phyloP scores from a whole-genome alignment of 306 rosid genomes.

The Crataegus laevigata region DNA sequence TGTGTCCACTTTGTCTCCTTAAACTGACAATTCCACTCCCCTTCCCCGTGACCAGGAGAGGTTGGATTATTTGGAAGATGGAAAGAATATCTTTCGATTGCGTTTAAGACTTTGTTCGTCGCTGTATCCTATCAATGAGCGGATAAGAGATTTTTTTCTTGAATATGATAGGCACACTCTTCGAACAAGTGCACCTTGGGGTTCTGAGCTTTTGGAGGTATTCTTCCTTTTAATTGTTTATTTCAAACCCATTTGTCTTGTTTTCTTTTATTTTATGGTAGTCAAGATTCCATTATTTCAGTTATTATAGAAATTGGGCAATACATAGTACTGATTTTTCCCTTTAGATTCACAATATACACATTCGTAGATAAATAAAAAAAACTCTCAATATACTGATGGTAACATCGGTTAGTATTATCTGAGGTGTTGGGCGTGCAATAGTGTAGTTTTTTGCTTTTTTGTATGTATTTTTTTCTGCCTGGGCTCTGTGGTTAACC shows the following conservation, averaged over 20 bases:
- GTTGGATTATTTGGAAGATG: slow-evolving; percentile 95
- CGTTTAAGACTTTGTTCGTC: slow-evolving; percentile 94
- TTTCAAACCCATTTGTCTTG: background rate
- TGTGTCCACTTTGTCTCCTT: background rate
- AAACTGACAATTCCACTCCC: background rate
- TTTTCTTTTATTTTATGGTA: background rate
- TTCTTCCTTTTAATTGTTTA: slow-evolving; percentile 12
- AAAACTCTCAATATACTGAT: background rate
- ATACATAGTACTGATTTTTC: background rate
- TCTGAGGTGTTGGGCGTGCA: background rate
- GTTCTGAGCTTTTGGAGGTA: slow-evolving; percentile 99
- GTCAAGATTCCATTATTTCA: background rate
- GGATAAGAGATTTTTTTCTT: slow-evolving; percentile 90
- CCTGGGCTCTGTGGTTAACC: background rate
- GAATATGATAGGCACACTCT: slow-evolving; percentile 98
- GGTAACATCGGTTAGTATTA: background rate
- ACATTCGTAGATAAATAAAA: too few species aligned
- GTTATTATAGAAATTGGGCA: background rate
- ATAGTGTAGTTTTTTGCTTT: background rate
- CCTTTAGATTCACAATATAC: background rate
- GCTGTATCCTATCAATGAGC: slow-evolving; percentile 85
- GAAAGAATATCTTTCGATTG: slow-evolving; percentile 79
- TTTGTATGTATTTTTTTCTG: background rate
- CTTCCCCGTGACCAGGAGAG: slow-evolving; percentile 61
- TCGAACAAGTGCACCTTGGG: slow-evolving; percentile 99